Percentiles rank a stretch among this genome's conserved stretches.
phyloP scores from a whole-genome alignment of 164 flowering plant genomes.

The Saururus chinensis region DNA sequence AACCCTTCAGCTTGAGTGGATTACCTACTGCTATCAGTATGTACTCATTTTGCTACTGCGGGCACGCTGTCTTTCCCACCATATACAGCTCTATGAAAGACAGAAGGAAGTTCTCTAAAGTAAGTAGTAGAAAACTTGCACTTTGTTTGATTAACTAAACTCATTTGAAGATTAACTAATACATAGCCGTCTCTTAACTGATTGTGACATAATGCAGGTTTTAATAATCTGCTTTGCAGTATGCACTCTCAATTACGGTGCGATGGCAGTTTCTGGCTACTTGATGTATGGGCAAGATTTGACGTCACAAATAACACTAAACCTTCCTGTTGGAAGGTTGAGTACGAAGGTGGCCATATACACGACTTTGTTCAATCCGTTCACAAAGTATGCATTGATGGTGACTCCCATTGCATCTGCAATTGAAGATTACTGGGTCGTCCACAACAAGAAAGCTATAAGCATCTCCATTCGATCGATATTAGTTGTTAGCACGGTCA shows the following conservation, averaged over 20 bases:
- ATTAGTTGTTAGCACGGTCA: constrained; percentile 30
- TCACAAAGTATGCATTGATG: constrained; percentile 66
- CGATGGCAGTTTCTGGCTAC: constrained; percentile 71
- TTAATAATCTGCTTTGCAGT: constrained; percentile 46
- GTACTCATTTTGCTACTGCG: constrained; percentile 68
- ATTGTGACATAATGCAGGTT: constrained; percentile 37
- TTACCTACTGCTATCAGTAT: constrained; percentile 63
- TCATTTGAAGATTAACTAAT: too few species aligned
- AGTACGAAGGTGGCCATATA: constrained; percentile 73
- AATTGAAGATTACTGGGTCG: constrained; percentile 23
- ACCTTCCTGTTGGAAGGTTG: constrained; percentile 41
- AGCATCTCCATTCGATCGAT: constrained; percentile 35
- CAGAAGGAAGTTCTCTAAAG: constrained; percentile 51
- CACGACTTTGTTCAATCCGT: constrained; percentile 57
- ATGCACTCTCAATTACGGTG: constrained; percentile 44
- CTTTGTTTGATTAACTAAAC: not conserved
- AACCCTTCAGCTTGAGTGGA: constrained; percentile 33
- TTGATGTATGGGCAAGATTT: constrained; percentile 64
- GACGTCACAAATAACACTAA: constrained; percentile 60
- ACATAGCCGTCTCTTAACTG: not conserved
- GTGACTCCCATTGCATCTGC: constrained; percentile 49
- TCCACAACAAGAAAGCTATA: constrained; percentile 13
- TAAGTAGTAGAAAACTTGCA: constrained; percentile 12
- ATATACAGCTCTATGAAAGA: constrained; percentile 64
- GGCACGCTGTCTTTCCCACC: constrained; percentile 84